Conservation (phyloP, 1,139 yeast species). For the Zygoascus sp. region DNA sequence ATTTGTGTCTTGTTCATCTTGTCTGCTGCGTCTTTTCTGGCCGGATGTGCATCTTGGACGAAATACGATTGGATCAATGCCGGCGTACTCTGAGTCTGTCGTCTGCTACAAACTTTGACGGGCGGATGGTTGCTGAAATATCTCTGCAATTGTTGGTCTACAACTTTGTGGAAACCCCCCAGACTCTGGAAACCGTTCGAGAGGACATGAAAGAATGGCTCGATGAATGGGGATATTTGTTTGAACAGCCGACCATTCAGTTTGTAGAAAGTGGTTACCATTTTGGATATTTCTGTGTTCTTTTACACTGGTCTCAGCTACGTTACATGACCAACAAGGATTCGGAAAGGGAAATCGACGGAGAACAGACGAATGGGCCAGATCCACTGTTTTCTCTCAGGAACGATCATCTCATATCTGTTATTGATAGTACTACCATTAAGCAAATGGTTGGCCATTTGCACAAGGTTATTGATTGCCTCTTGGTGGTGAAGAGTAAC, state of each 20-base stretch:
- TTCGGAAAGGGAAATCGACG: conserved; percentile 1
- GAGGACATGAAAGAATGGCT: conserved; percentile 53
- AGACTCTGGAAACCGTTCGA: conserved; percentile 32
- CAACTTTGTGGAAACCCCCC: conserved; percentile 49
- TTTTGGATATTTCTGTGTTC: conserved; percentile 54
- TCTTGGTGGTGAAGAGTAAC: conserved; percentile 48
- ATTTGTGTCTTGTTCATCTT: conserved; percentile 64
- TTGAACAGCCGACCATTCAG: conserved; percentile 64
- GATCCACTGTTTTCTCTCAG: conserved; percentile 4
- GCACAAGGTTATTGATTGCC: conserved; percentile 42
- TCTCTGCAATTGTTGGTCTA: conserved; percentile 59
- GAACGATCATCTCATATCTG: conserved; percentile 19
- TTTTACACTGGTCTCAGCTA: conserved; percentile 34
- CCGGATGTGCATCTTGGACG: conserved; percentile 69
- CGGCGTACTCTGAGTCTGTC: conserved; percentile 57
- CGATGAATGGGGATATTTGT: conserved; percentile 66
- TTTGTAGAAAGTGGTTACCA: conserved; percentile 73
- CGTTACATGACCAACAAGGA: conserved; percentile 4
- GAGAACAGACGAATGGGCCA: conserved; percentile 11
- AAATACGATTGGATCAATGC: conserved; percentile 57
- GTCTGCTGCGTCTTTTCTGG: conserved; percentile 68
- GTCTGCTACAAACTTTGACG: conserved; percentile 74
- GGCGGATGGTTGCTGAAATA: conserved; percentile 77
- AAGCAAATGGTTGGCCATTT: conserved; percentile 36
- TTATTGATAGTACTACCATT: conserved; percentile 21